Percentiles rank a stretch among this genome's conserved stretches.
phyloP scores from a whole-genome alignment of 768 basidiomycete species.

The Russula compacta region DNA sequence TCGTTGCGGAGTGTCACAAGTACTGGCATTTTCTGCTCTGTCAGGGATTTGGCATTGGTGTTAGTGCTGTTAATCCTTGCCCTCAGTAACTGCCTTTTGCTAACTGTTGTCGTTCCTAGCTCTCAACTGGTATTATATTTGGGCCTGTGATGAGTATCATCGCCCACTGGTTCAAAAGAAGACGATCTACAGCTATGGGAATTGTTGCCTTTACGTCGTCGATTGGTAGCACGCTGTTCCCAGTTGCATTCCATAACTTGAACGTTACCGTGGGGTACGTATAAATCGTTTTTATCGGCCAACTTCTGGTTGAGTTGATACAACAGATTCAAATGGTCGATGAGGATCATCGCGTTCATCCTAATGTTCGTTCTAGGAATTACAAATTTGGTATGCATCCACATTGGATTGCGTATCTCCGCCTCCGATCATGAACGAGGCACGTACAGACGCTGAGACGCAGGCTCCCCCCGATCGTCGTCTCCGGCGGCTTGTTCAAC shows the following conservation, averaged over 20 bases:
- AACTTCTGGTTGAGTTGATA: neutral
- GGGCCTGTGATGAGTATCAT: slow-evolving; percentile 51
- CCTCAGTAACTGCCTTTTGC: neutral
- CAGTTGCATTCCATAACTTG: slow-evolving; percentile 49
- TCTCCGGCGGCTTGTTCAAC: slow-evolving; percentile 51
- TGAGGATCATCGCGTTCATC: slow-evolving; percentile 61
- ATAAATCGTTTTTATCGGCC: neutral
- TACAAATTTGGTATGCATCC: slow-evolving; percentile 39
- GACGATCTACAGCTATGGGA: slow-evolving; percentile 49
- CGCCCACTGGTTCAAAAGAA: slow-evolving; percentile 66
- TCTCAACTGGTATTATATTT: slow-evolving; percentile 45
- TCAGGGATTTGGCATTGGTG: slow-evolving; percentile 61
- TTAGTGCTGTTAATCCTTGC: slow-evolving; percentile 27
- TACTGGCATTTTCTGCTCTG: slow-evolving; percentile 77
- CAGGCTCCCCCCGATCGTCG: slow-evolving; percentile 45
- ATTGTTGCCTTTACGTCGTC: slow-evolving; percentile 56
- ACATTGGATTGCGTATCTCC: slow-evolving; percentile 5
- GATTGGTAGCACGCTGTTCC: slow-evolving; percentile 59
- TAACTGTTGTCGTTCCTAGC: slow-evolving; percentile 12
- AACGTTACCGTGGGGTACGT: slow-evolving; percentile 44
- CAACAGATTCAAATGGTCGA: slow-evolving; percentile 67
- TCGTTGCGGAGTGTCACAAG: slow-evolving; percentile 59
- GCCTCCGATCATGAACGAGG: slow-evolving; percentile 18
- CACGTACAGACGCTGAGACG: slow-evolving; percentile 27
- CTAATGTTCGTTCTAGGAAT: slow-evolving; percentile 42